phyloP scores from a whole-genome alignment of 2,329 filamentous ascomycete genomes.

The Pseudophaeomoniella oleicola region DNA sequence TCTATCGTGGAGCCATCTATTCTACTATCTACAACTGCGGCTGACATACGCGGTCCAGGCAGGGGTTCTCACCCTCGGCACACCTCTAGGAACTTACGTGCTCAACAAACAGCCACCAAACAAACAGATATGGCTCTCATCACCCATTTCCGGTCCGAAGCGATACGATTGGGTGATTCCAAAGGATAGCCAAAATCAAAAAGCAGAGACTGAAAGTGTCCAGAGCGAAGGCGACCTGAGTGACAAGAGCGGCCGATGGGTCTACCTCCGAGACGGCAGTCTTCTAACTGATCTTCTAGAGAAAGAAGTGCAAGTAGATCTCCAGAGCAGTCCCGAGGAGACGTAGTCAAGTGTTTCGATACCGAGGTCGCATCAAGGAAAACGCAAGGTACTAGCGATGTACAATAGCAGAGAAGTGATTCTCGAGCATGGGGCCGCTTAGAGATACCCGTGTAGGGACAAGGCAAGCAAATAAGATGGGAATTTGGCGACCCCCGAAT shows the following conservation, averaged over 20 bases:
- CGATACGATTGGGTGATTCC: constrained; percentile 77
- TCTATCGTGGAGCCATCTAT: constrained; percentile 5
- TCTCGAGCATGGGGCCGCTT: too few species aligned
- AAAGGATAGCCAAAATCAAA: constrained; percentile 59
- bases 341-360: too few species aligned
- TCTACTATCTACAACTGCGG: constrained; percentile 1
- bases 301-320: constrained; percentile 58
- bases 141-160: constrained; percentile 80
- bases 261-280: constrained; percentile 73
- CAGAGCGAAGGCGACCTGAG: constrained; percentile 8
- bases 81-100: constrained; percentile 60
- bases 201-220: constrained; percentile 53
- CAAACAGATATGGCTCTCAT: constrained; percentile 93
- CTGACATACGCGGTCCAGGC: constrained; percentile 36
- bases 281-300: constrained; percentile 58
- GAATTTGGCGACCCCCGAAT: too few species aligned
- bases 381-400: too few species aligned
- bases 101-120: constrained; percentile 98
- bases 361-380: too few species aligned
- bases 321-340: too few species aligned
- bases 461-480: too few species aligned
- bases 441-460: too few species aligned
- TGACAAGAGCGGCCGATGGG: constrained; percentile 51
- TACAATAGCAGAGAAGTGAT: too few species aligned
- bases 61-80: constrained; percentile 64